Evolutionary conservation across 2,329 filamentous ascomycete genomes (phyloP).

Genomic region (Talaromyces sp.): DNA sequence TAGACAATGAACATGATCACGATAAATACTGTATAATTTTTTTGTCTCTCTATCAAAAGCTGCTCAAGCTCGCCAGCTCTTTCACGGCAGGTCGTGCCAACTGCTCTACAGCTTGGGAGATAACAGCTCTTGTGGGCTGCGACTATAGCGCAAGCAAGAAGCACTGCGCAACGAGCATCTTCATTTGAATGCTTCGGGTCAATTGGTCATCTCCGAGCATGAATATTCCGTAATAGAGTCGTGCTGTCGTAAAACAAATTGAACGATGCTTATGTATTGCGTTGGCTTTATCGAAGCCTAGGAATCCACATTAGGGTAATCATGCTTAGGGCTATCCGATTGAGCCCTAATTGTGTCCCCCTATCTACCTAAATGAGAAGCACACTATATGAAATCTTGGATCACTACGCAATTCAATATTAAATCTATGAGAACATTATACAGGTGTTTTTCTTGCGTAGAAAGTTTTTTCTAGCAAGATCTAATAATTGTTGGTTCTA

Average conservation of each 20-base stretch:
- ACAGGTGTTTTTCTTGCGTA: no score
- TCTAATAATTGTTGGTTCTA: no score
- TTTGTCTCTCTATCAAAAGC: neutral
- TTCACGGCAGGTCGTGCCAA: neutral
- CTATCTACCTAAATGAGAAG: no score
- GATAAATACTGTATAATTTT: neutral
- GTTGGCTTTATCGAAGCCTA: neutral
- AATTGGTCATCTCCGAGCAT: neutral
- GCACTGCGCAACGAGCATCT: neutral
- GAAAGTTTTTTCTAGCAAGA: no score
- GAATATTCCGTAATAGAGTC: neutral
- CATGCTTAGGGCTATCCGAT: neutral
- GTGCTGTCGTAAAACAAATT: neutral
- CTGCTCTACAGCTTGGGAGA: neutral
- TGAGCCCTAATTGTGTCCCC: neutral
- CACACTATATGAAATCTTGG: no score
- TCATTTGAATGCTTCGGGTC: neutral
- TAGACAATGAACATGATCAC: neutral
- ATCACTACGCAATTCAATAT: no score
- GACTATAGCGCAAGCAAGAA: neutral
- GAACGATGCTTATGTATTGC: neutral
- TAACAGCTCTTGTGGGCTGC: neutral
- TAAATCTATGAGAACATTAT: no score
- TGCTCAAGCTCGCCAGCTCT: neutral
- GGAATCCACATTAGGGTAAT: neutral